These are phyloP conservation scores for Nakazawaea molendinolei DNA, from an alignment of 805 yeast genomes.

Conservation along the genomic window DNA sequence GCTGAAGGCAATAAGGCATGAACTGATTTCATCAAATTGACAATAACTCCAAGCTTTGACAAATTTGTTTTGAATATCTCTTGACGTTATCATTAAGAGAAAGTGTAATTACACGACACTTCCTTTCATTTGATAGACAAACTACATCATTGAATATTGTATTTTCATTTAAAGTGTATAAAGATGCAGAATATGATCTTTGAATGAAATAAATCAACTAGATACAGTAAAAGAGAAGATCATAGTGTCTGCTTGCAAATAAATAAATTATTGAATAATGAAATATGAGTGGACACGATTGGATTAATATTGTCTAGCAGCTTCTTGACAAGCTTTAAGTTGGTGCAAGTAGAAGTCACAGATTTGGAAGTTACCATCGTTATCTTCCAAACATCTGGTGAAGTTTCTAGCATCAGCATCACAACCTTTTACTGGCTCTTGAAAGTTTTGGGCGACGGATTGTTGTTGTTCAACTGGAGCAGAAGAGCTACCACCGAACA, in stretches of 20 bases:
- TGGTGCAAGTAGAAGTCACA: slow-evolving; percentile 97
- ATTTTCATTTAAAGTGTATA: too few species aligned
- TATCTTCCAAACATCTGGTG: slow-evolving; percentile 92
- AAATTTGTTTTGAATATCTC: too few species aligned
- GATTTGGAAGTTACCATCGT: slow-evolving; percentile 91
- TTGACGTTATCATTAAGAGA: too few species aligned
- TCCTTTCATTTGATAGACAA: too few species aligned
- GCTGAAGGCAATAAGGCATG: too few species aligned
- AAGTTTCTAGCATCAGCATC: slow-evolving; percentile 92
- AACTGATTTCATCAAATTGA: too few species aligned
- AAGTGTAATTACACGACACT: too few species aligned
- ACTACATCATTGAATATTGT: too few species aligned
- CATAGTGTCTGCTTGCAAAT: neutral
- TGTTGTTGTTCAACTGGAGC: slow-evolving; percentile 40
- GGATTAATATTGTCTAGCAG: slow-evolving; percentile 74
- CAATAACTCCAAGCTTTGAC: too few species aligned
- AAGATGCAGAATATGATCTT: too few species aligned
- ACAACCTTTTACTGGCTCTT: slow-evolving; percentile 53
- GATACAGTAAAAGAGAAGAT: neutral
- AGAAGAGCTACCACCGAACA: slow-evolving; percentile 78
- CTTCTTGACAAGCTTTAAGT: slow-evolving; percentile 95
- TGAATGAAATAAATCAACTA: too few species aligned
- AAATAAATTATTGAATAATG: neutral
- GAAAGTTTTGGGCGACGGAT: slow-evolving; percentile 33
- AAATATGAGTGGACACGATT: too few species aligned